Base-by-base conservation (phyloP, 1,284 basidiomycete species). In the Leccinum subspadiceum region DNA sequence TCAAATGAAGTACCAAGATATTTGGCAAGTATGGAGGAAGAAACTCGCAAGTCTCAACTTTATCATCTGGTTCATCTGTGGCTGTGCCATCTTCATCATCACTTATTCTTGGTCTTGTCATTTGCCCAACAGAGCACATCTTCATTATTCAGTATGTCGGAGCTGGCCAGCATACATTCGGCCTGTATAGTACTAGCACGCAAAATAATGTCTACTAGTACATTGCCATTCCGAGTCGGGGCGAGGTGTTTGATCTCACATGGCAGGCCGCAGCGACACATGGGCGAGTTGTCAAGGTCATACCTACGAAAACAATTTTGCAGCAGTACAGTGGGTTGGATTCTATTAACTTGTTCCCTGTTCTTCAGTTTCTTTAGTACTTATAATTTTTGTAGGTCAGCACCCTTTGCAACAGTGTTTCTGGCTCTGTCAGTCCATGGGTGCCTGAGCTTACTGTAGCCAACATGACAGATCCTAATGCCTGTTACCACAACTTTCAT, bases 401-500 rank as follows among this genome's bases (percentile, higher is more conserved):
- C 70, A 94, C 96, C 1, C 81, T 99, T 4, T 99, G 97, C 76
- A 92, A 93, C 63, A 96, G 96, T 55, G 80, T 92, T 37, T 81
- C 80, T 17, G 94, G 94, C 46, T 80, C 79, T 3, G 85, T 98
- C 67, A 93, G 85, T 68, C 94, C 94, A 0, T 98, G 89, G 76
- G 87, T 98, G 15, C 84, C 29, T 29, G 29, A 84, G 5, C 79
- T 98, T 53, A 85, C 88, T 68, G 85, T 90, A 8, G 82, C 80
- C 63, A 99, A 99, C 79, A 83, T 82, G 55, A 90, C 92, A 22
- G 90, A 95, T 68, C 69, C 77, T 6, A 93, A 94, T 69, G 78
- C 92, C n/a, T 80, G 86, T 66, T 99, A 99, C 74, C 96, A 99
- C 75, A 96, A 98, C 74, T 99, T 99, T 85, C 90, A 95, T 46